A percentile compares a stretch with the other conserved stretches of the same genome.
Conservation (phyloP, 257 asterid species). For the Gynochthodes officinalis region DNA sequence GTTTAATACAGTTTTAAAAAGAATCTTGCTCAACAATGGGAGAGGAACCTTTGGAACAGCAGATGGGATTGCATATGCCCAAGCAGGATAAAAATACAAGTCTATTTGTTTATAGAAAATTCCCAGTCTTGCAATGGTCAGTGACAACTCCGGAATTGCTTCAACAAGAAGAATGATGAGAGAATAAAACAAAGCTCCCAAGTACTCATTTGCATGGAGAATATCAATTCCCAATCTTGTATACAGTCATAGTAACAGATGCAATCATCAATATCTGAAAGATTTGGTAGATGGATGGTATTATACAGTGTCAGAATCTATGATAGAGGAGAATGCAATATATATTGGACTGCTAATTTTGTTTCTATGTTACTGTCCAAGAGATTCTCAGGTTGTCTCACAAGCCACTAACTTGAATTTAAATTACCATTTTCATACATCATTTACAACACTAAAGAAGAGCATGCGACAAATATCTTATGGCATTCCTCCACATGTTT, state of each 20-base stretch:
- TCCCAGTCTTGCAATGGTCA: conserved; percentile 42
- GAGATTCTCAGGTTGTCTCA: too few species aligned
- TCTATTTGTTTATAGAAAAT: conserved; percentile 53
- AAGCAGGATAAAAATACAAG: too few species aligned
- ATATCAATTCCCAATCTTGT: conserved; percentile 41
- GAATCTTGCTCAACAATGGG: conserved; percentile 36
- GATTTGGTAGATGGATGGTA: not conserved
- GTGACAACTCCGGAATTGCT: conserved; percentile 43
- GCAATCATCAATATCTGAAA: conserved; percentile 45
- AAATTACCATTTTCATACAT: too few species aligned
- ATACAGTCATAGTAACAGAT: conserved; percentile 40
- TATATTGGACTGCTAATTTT: too few species aligned
- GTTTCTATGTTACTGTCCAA: too few species aligned
- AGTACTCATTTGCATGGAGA: conserved; percentile 44
- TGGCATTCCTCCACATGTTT: not conserved
- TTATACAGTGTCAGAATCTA: too few species aligned
- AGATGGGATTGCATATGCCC: conserved; percentile 49
- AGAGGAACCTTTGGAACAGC: conserved; percentile 44
- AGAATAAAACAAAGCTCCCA: conserved; percentile 49
- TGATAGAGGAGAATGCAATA: too few species aligned
- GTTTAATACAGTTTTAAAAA: too few species aligned
- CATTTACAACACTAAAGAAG: too few species aligned
- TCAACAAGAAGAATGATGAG: conserved; percentile 41
- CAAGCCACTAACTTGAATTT: too few species aligned
- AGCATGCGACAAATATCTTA: not conserved